Evolutionary conservation across 1,284 basidiomycete genomes (phyloP), one percentile per base, ranked within the genome.

Genomic region (Fomitopsis schrenkii): DNA sequence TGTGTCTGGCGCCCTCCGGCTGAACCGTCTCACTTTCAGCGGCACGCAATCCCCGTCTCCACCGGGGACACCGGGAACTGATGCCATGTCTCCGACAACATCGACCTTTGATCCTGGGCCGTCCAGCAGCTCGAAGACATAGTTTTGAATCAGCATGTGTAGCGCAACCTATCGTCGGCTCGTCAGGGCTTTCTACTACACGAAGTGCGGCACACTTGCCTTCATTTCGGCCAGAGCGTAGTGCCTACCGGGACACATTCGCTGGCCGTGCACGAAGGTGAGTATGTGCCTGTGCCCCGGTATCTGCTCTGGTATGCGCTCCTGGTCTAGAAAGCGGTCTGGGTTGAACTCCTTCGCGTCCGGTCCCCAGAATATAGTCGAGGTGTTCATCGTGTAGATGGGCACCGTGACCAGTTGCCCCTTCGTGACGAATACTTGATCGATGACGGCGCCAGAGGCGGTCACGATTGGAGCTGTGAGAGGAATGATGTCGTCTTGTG

Each of bases 401-500:
- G 83, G 77, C 0, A 79, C 71, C 1, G 66, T 68, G 10, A 87
- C 61, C 1, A 66, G 58, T 0, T 79, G 78, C 5, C 83, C 83
- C 64, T 80, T 82, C 17, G 74, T 67, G 53, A 87, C 69, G 0
- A 74, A 62, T 46, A 87, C 67, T 28, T 70, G 71, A 53, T 77
- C 72, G 3, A 79, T 71, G 0, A 68, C 62, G 50, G 75, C 62
- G 0, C 82, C 83, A 0, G 73, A 66, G 3, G 67, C 59, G 0
- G 78, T 79, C 7, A 64, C 66, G 30, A 84, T 63, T 1, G 82
- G 83, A 3, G 67, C 63, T 42, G 73, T 74, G 58, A 86, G 75
- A 0, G 83, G 85, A 22, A 87, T 77, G 1, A 83, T 66, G 59
- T 86, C 83, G 64, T 86, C 81, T 17, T 58, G 28, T 22, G 50